A percentile compares a stretch with the other conserved stretches of the same genome.
phyloP scores from a whole-genome alignment of 108 stramenopile genomes.

The Cyclostephanos tholiformis region DNA sequence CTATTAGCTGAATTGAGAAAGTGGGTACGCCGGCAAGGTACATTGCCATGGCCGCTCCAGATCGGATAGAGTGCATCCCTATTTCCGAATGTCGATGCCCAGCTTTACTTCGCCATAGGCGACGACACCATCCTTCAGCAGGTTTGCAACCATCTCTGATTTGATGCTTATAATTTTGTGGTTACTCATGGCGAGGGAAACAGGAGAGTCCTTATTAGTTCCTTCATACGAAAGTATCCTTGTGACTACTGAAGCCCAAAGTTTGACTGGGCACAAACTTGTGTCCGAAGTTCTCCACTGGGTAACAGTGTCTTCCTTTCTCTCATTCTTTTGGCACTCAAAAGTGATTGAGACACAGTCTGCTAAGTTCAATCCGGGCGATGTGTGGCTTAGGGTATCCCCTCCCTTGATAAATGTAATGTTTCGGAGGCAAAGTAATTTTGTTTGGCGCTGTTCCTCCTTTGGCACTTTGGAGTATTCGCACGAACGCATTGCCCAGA shows the following conservation, averaged over 20 bases:
- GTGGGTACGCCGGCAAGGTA: slow-evolving; percentile 9
- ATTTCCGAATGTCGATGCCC: slow-evolving; percentile 2
- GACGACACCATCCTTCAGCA: neutral
- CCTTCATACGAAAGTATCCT: too few relatives aligned
- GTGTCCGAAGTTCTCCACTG: slow-evolving; percentile 2
- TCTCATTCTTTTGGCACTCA: slow-evolving; percentile 19
- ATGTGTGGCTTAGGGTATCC: neutral
- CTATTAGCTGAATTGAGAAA: slow-evolving; percentile 17
- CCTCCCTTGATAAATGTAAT: slow-evolving; percentile 3
- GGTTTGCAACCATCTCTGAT: too few relatives aligned
- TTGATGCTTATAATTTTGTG: too few relatives aligned
- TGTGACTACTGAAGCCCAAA: neutral
- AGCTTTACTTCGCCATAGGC: slow-evolving; percentile 1
- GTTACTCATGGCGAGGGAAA: too few relatives aligned
- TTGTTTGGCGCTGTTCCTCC: neutral
- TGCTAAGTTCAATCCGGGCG: neutral
- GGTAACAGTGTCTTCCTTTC: slow-evolving; percentile 10
- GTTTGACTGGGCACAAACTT: neutral
- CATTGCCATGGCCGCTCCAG: slow-evolving; percentile 22
- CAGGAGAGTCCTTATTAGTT: too few relatives aligned
- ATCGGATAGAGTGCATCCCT: slow-evolving; percentile 15
- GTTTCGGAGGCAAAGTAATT: neutral
- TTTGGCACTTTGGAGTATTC: neutral
- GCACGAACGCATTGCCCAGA: too few relatives aligned
- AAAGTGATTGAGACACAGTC: too few relatives aligned